Base-by-base conservation (phyloP, 2,329 filamentous ascomycete species). In the Colletotrichum sp. region DNA sequence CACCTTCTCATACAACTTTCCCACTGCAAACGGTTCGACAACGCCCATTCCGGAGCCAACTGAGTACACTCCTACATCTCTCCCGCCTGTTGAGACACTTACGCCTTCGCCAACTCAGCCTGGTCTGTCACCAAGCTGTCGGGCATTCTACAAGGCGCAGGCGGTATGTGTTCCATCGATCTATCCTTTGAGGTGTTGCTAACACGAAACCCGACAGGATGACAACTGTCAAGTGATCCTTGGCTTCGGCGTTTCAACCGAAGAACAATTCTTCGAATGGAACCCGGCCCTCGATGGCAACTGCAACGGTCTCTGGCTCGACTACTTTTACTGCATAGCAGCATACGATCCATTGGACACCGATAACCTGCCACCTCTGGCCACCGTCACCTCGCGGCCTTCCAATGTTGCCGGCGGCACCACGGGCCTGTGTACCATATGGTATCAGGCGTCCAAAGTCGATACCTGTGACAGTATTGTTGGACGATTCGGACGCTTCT, bases 191-290 rank as follows among this genome's bases (percentile, higher is more conserved):
- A n/a, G n/a, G 9, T 48, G 1, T 48, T 48, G 9, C 39, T 48
- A 12, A 48, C 39, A 48, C 5, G 39, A 48, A 48, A 48, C 9
- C 39, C 39, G 3, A 48, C 39, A 48, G 39, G 39, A 48, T n/a
- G 72, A 79, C 55, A 78, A 59, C 5, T 79, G 77, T 67, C 30
- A 68, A 14, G 55, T 77, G 10, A 28, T 79, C 7, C 74, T 63
- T 2, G 64, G 71, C 12, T 76, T 78, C 39, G 43, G 57, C 30
- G 69, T 59, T 18, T 78, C 82, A 71, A 77, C 79, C 6, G 24
- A 77, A 24, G 74, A 78, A 18, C 76, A 82, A 60, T 80, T 84
- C 55, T 78, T 81, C n/a, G 55, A 68, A 18, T 83, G 80, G 81
- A 81, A 83, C 71, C 78, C 80, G 3, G 75, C 65, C 6, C 78